A percentile compares a stretch with the other conserved stretches of the same genome.
phyloP scores from a whole-genome alignment of 805 yeast species.

The Jamesozyma hellenica region DNA sequence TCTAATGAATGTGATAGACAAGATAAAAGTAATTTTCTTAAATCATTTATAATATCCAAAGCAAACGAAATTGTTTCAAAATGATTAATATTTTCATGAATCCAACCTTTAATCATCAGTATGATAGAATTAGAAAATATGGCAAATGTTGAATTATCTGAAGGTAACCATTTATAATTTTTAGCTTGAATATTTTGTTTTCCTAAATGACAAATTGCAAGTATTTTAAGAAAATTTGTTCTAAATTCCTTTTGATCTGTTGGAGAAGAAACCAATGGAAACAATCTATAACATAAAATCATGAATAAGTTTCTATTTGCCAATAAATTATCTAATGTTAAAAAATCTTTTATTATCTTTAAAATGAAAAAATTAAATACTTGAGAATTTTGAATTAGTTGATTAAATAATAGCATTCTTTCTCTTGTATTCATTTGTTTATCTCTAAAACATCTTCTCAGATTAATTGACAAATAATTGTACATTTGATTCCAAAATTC shows the following conservation, averaged over 20 bases:
- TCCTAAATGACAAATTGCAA: conserved; percentile 14
- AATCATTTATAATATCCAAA: conserved; percentile 9
- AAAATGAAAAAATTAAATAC: conserved; percentile 5
- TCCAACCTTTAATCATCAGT: conserved; percentile 11
- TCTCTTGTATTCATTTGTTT: conserved; percentile 3
- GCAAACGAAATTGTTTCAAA: conserved; percentile 1
- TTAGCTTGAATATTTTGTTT: not conserved
- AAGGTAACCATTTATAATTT: not conserved
- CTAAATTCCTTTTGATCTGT: conserved; percentile 1
- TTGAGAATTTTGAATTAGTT: conserved; percentile 8
- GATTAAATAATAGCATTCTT: conserved; percentile 2
- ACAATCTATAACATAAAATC: conserved; percentile 5
- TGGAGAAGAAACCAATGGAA: conserved; percentile 7
- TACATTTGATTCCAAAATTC: conserved; percentile 10
- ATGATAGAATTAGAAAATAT: conserved; percentile 8
- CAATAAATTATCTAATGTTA: conserved; percentile 10
- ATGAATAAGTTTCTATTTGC: conserved; percentile 10
- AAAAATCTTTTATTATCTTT: conserved; percentile 7
- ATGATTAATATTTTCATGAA: not conserved
- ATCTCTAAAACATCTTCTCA: conserved; percentile 11
- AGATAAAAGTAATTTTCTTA: conserved; percentile 10
- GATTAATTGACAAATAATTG: conserved; percentile 11
- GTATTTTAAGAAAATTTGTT: conserved; percentile 7
- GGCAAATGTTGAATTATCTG: conserved; percentile 5
- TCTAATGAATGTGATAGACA: conserved; percentile 8